Evolutionary conservation across 768 basidiomycete genomes (phyloP).

Genomic region (Russula emetica): DNA sequence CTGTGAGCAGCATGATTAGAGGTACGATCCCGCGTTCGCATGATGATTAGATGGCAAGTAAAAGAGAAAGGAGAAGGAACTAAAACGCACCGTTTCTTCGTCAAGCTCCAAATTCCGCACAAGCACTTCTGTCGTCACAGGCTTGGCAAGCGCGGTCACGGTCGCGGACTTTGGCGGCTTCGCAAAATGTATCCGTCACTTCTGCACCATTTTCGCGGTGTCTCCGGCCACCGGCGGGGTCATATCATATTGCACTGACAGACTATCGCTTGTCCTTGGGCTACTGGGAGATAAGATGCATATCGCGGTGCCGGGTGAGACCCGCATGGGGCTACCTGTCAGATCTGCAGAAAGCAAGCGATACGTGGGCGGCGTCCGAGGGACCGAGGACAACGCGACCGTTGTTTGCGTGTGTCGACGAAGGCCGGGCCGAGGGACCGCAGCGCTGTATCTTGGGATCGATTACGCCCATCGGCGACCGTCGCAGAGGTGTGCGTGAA

Average conservation of each 20-base stretch:
- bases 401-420: slow-evolving; percentile 5
- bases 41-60: background rate
- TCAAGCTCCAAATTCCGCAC: slow-evolving; percentile 35
- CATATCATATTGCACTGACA: slow-evolving; percentile 22
- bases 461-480: background rate
- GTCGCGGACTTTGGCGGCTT: slow-evolving; percentile 39
- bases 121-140: slow-evolving; percentile 33
- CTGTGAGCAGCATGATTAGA: background rate
- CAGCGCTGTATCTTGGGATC: background rate
- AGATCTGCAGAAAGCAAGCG: background rate
- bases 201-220: slow-evolving; percentile 21
- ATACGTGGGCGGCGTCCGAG: background rate
- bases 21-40: background rate
- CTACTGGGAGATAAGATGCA: slow-evolving; percentile 9
- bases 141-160: slow-evolving; percentile 31
- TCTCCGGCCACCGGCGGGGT: slow-evolving; percentile 4
- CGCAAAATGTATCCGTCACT: slow-evolving; percentile 43
- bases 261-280: slow-evolving; percentile 21
- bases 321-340: slow-evolving; percentile 12
- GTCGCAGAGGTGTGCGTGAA: background rate
- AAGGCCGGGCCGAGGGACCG: slow-evolving; percentile 3
- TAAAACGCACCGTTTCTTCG: slow-evolving; percentile 41
- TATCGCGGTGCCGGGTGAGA: background rate
- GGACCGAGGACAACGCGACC: background rate
- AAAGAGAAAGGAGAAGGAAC: background rate